Conservation (phyloP, 345 rosid genomes). For the Bruguiera parviflora region DNA sequence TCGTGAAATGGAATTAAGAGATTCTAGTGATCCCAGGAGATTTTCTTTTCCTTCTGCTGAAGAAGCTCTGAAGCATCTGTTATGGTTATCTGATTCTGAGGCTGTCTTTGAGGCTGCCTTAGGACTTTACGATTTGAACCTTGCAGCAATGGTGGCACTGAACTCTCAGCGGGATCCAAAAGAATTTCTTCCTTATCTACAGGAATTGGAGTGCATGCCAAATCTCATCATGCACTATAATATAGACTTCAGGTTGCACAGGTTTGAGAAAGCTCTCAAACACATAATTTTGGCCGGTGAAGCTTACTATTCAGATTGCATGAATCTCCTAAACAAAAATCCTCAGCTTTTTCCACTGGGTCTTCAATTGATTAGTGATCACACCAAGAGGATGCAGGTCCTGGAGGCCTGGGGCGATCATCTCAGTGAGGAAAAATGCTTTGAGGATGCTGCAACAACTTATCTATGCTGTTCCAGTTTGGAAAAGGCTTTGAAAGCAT, state of each 20-base stretch:
- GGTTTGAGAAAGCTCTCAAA: conserved; percentile 84
- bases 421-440: conserved; percentile 66
- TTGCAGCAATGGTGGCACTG: conserved; percentile 96
- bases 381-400: conserved; percentile 50
- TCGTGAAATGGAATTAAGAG: conserved; percentile 79
- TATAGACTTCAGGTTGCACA: conserved; percentile 72
- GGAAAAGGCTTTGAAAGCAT: conserved; percentile 84
- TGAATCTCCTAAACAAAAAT: conserved; percentile 70
- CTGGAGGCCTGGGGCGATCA: conserved; percentile 96
- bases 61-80: conserved; percentile 88
- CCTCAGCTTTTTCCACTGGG: conserved; percentile 82
- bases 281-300: conserved; percentile 84
- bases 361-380: conserved; percentile 64
- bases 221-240: conserved; percentile 67
- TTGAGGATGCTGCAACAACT: conserved; percentile 81
- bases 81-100: conserved; percentile 93
- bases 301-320: conserved; percentile 55
- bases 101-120: conserved; percentile 92
- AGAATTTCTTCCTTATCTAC: conserved; percentile 95
- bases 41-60: conserved; percentile 75
- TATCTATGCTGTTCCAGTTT: conserved; percentile 71
- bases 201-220: conserved; percentile 71
- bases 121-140: conserved; percentile 93
- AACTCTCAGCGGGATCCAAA: conserved; percentile 95
- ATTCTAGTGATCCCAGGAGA: conserved; percentile 53